A percentile compares a stretch with the other conserved stretches of the same genome.
Evolutionary conservation across 345 rosid genomes (phyloP).

Genomic region (Ceriops decandra): DNA sequence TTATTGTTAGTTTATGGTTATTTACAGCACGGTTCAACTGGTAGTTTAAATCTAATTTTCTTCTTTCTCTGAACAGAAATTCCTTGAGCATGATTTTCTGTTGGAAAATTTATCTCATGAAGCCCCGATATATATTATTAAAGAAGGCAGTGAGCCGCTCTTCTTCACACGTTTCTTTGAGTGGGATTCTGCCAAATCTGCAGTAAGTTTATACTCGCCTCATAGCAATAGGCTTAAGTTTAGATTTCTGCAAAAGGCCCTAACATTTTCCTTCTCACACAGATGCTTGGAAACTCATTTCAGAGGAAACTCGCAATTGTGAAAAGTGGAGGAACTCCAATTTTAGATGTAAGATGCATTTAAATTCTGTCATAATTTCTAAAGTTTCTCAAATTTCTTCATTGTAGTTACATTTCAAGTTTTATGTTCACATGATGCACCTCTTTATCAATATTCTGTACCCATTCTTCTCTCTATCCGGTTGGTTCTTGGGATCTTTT

Average conservation of each 20-base stretch:
- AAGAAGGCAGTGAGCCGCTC: conserved; percentile 91
- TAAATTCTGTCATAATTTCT: neutral
- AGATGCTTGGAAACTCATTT: conserved; percentile 97
- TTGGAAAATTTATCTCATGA: conserved; percentile 64
- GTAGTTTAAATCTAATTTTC: neutral
- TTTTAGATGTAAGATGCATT: conserved; percentile 57
- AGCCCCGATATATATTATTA: conserved; percentile 65
- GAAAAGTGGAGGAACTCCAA: conserved; percentile 66
- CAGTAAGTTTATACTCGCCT: conserved; percentile 42
- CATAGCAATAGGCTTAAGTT: neutral
- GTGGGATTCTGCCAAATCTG: conserved; percentile 86
- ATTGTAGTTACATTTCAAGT: neutral
- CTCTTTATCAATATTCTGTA: neutral
- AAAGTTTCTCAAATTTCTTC: conserved; percentile 7
- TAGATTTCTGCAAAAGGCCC: conserved; percentile 12
- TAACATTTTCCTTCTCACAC: conserved; percentile 26
- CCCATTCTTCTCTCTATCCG: neutral
- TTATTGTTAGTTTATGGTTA: neutral
- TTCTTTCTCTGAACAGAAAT: conserved; percentile 53
- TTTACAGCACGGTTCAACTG: neutral
- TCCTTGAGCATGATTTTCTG: conserved; percentile 70
- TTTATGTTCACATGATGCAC: neutral
- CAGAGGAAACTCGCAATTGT: conserved; percentile 82
- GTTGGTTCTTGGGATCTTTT: neutral
- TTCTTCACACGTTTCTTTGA: conserved; percentile 90